Percentiles rank a stretch among this genome's conserved stretches.
Conservation (phyloP, 805 yeast genomes). For the Candida nitratophila region DNA sequence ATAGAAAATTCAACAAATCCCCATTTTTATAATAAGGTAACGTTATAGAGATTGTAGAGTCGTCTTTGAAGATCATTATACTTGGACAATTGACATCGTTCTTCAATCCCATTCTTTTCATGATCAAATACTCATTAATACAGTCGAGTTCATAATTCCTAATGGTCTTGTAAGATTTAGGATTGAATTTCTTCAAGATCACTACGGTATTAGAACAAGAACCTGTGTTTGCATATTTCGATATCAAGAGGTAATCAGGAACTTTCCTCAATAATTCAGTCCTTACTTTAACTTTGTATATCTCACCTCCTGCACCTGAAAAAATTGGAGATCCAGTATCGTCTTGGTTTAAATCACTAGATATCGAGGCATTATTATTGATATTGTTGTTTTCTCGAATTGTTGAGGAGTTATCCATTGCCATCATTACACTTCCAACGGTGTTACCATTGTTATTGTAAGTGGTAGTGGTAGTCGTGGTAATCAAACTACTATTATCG, state of each 20-base stretch:
- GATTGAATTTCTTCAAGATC: slow-evolving; percentile 2
- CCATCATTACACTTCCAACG: too few species aligned
- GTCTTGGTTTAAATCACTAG: background rate
- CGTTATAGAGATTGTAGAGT: background rate
- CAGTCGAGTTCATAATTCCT: slow-evolving; percentile 3
- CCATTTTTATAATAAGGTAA: slow-evolving; percentile 33
- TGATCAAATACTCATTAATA: slow-evolving; percentile 22
- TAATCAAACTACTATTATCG: too few species aligned
- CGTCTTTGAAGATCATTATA: slow-evolving; percentile 3
- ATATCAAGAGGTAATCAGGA: background rate
- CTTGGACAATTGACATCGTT: slow-evolving; percentile 5
- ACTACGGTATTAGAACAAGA: background rate
- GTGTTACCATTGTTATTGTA: too few species aligned
- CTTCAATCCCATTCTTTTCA: slow-evolving; percentile 8
- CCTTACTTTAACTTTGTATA: slow-evolving; percentile 13
- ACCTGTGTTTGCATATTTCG: background rate
- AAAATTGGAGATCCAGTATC: background rate
- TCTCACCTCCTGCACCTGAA: slow-evolving; percentile 24
- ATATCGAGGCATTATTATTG: too few species aligned
- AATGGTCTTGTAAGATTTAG: slow-evolving; percentile 1
- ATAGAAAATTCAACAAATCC: slow-evolving; percentile 38
- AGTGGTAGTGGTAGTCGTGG: too few species aligned
- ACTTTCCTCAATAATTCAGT: background rate
- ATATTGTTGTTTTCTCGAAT: too few species aligned
- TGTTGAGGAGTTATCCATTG: too few species aligned